Evolutionary conservation across 1,139 yeast species (phyloP).

Genomic region (Meyerozyma athensensis): DNA sequence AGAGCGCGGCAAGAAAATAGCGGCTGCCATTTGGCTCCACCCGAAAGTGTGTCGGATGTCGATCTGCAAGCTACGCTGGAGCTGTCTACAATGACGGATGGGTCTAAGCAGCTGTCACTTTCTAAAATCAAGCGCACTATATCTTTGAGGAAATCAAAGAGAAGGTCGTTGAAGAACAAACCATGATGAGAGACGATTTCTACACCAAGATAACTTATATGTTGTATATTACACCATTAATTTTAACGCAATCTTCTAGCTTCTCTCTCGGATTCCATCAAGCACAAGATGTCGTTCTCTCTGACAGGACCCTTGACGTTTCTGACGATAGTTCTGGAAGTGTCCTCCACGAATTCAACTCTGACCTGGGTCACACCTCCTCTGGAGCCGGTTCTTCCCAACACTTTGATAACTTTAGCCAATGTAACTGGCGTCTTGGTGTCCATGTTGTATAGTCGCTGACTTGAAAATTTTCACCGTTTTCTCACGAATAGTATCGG

Average conservation of each 20-base stretch:
- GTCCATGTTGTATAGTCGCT: slow-evolving; percentile 13
- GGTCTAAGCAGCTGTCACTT: not conserved
- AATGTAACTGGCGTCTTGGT: slow-evolving; percentile 25
- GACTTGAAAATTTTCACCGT: slow-evolving; percentile 1
- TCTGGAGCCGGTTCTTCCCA: slow-evolving; percentile 27
- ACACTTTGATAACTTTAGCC: slow-evolving; percentile 25
- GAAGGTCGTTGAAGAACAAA: not conserved
- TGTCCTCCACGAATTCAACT: slow-evolving; percentile 24
- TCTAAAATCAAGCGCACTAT: not conserved
- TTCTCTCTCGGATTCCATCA: slow-evolving; percentile 26
- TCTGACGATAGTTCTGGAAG: slow-evolving; percentile 26
- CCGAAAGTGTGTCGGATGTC: not conserved
- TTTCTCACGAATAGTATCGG: slow-evolving; percentile 1
- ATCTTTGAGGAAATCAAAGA: not conserved
- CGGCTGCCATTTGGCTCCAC: not conserved
- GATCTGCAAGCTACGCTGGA: not conserved
- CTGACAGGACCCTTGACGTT: slow-evolving; percentile 28
- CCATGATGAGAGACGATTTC: slow-evolving; percentile 1
- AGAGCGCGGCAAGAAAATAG: slow-evolving; percentile 4
- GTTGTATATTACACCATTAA: slow-evolving; percentile 4
- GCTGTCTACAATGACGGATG: not conserved
- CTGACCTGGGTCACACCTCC: slow-evolving; percentile 28
- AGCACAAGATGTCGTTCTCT: slow-evolving; percentile 25
- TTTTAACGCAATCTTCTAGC: slow-evolving; percentile 26
- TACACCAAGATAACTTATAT: not conserved